Evolutionary conservation across 1,139 yeast species (phyloP), one percentile per base, ranked within the genome.

Genomic region (Magnusiomyces magnusii): DNA sequence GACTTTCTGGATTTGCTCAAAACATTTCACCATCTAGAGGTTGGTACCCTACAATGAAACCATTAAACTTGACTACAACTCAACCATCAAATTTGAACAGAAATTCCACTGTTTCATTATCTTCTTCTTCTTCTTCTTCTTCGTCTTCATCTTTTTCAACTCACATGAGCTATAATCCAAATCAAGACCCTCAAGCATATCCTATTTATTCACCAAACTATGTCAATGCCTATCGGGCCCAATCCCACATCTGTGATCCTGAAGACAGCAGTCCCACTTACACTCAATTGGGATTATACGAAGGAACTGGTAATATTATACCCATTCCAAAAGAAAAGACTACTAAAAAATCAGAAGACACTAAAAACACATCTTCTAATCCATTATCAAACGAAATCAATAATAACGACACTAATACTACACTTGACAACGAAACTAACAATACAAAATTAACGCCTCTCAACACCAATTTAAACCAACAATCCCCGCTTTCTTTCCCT

Each of bases 1-100:
- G 96, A 65, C 77, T 89, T 63, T 78, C 84, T 58, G 96, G 96
- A 10, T 72, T 76, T 52, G 88, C 88, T 1, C 75, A 81, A 59
- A 9, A 13, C 13, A 5, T 51, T 9, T 23, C 27, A 13, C 54
- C 54, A 10, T 10, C 47, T 5, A 21, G 31, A 13, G 28, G 28
- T 3, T 24, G n/a, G 3, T 51, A 51, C 34, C 54, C 54, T 23
- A 51, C 49, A 19, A 21, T 44, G 49, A 23, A 5, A 5, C 49
- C 24, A 7, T 9, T n/a, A 39, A 39, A 39, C 19, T 7, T 2
- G 3, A 7, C 5, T 23, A 3, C 44, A 39, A 39, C 7, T 5
- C 19, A 39, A 3, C 3, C 17, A n/a, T 17, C 44, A 3, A 39
- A 3, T n/a, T 5, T 17, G 5, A 39, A n/a, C 17, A 39, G 17